Base-by-base conservation (phyloP, 2,329 filamentous ascomycete species). In the Ophiostoma tasmaniense region DNA sequence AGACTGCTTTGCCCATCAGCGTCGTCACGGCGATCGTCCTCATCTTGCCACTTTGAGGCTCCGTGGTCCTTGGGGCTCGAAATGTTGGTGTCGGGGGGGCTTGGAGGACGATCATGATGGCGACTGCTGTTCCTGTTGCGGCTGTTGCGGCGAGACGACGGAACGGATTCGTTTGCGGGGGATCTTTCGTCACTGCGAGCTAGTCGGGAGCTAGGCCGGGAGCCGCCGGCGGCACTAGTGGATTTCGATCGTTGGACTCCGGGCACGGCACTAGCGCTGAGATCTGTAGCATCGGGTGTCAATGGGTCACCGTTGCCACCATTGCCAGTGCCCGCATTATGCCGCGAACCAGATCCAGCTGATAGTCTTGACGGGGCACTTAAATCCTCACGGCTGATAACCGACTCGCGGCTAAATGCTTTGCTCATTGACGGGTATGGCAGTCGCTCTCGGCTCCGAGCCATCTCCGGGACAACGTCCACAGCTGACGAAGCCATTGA, bases 341-440 rank as follows among this genome's bases (percentile, higher is more conserved):
- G 70, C 7, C 66, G 67, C 55, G 75, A 22, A 28, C 42, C 25
- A 8, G 68, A 67, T 6, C 50, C 61, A 14, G 61, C 35, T 13
- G 68, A 65, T 14, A 66, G 45, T 3, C 62, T 64, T 20, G 68
- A 77, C 66, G 75, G 76, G 55, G 74, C 73, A 30, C 78, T 76
- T 66, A 85, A 73, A 67, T 86, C 82, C 64, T 88, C 85, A 67
- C 81, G 82, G 75, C 87, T 89, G 72, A 86, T 83, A 68, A 97
- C 86, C 62, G 87, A 84, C 80, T 97, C 94, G 78, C 93, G 95
- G 82, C 92, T 96, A 78, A 96, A 92, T 14, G 90, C 90, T 79
- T 96, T 97, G 79, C 91, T 95, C 78, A 96, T 92, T 13, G 85
- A 84, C 1, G 93, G 92, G 76, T 97, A 96, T 7, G 91, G 89